Conservation (phyloP, 441 rosid genomes). For the Pelargonium exstipulatum region DNA sequence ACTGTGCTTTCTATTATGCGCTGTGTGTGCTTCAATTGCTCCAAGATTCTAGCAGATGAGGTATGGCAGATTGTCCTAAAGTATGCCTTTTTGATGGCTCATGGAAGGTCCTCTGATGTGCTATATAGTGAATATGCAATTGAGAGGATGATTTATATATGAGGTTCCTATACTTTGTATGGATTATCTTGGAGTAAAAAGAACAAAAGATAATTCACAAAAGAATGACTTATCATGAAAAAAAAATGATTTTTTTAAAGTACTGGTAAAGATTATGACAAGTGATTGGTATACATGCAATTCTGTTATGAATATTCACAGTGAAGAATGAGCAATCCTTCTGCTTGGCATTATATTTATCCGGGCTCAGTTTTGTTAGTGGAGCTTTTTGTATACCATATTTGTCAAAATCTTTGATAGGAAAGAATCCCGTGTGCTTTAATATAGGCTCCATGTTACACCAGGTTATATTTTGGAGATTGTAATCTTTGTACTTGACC, state of each 20-base stretch:
- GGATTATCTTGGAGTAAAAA: neutral
- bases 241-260: no score
- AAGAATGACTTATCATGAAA: no score
- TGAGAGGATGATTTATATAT: neutral
- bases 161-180: neutral
- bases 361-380: neutral
- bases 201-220: neutral
- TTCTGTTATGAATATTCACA: neutral
- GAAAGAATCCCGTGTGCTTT: neutral
- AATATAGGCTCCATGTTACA: neutral
- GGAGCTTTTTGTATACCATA: neutral
- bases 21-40: slow-evolving; percentile 93
- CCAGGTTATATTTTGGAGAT: neutral
- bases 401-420: neutral
- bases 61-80: slow-evolving; percentile 29
- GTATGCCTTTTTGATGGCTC: neutral
- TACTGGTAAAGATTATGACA: neutral
- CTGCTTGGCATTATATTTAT: no score
- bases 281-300: neutral
- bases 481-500: neutral
- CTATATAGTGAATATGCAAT: neutral
- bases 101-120: no score
- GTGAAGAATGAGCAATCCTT: neutral
- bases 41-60: slow-evolving; percentile 85
- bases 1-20: slow-evolving; percentile 89